Percentiles rank a stretch among this genome's conserved stretches.
Evolutionary conservation across 2,329 filamentous ascomycete species (phyloP).

Genomic region (Bimuria novae-zelandiae): DNA sequence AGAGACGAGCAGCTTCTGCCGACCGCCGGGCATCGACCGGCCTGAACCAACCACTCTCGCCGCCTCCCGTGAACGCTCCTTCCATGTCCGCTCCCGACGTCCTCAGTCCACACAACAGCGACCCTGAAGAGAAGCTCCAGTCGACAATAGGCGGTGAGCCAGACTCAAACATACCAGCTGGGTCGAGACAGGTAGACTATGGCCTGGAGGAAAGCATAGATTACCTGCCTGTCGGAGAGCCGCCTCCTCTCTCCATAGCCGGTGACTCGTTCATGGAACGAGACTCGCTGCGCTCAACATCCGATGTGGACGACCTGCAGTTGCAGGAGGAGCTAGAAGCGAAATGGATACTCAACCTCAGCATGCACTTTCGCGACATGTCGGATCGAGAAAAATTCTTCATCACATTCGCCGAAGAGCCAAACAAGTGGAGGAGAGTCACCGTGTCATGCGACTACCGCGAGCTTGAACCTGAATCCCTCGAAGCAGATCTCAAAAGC

Average conservation of each 20-base stretch:
- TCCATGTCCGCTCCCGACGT: constrained; percentile 48
- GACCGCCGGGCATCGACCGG: constrained; percentile 69
- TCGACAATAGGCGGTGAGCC: constrained; percentile 38
- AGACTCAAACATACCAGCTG: constrained; percentile 40
- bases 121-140: constrained; percentile 26
- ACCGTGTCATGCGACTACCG: constrained; percentile 95
- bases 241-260: constrained; percentile 33
- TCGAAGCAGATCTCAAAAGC: constrained; percentile 80
- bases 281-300: constrained; percentile 39
- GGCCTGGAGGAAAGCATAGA: constrained; percentile 30
- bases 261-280: constrained; percentile 37
- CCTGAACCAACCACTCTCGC: constrained; percentile 51
- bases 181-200: constrained; percentile 43
- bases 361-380: constrained; percentile 96
- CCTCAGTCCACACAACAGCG: constrained; percentile 35
- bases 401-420: constrained; percentile 84
- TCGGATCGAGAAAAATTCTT: constrained; percentile 97
- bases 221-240: constrained; percentile 24
- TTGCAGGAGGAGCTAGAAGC: constrained; percentile 82
- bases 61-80: constrained; percentile 42
- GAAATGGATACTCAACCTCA: constrained; percentile 94
- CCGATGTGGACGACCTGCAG: constrained; percentile 59
- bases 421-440: constrained; percentile 80
- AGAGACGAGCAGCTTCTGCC: constrained; percentile 75
- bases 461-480: constrained; percentile 74